These are phyloP conservation scores for Jamesozyma jinghongensis DNA, from an alignment of 805 yeast species.

Conservation along the genomic window DNA sequence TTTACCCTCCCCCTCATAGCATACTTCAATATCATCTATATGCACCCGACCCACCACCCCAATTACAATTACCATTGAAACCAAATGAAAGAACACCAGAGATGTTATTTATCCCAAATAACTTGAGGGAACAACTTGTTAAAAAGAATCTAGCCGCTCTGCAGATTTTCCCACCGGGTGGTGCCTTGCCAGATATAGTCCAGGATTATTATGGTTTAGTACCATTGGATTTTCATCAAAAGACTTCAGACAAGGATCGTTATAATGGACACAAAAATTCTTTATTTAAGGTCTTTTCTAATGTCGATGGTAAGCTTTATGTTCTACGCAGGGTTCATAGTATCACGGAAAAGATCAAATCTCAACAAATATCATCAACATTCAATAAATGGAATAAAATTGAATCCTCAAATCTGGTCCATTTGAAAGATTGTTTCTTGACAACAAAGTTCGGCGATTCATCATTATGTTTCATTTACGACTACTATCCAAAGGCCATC, in stretches of 20 bases:
- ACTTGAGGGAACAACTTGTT: slow-evolving; percentile 61
- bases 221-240: slow-evolving; percentile 52
- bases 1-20: slow-evolving; percentile 34
- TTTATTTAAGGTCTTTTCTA: slow-evolving; percentile 72
- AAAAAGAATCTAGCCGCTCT: slow-evolving; percentile 73
- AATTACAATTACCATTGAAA: slow-evolving; percentile 47
- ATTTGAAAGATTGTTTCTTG: slow-evolving; percentile 73
- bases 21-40: slow-evolving; percentile 72
- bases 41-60: slow-evolving; percentile 83
- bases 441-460: slow-evolving; percentile 77
- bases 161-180: slow-evolving; percentile 43
- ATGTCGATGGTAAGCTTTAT: slow-evolving; percentile 68
- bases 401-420: slow-evolving; percentile 45
- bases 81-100: slow-evolving; percentile 66
- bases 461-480: slow-evolving; percentile 70
- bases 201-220: slow-evolving; percentile 76
- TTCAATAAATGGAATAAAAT: slow-evolving; percentile 61
- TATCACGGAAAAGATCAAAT: slow-evolving; percentile 42
- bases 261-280: slow-evolving; percentile 50
- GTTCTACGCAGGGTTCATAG: slow-evolving; percentile 66
- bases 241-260: slow-evolving; percentile 29
- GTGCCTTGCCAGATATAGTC: slow-evolving; percentile 61
- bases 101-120: slow-evolving; percentile 61
- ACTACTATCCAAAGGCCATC: slow-evolving; percentile 69
- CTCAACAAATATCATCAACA: slow-evolving; percentile 44